Conservation (phyloP, 257 asterid genomes). For the Solanum tarapatanum region DNA sequence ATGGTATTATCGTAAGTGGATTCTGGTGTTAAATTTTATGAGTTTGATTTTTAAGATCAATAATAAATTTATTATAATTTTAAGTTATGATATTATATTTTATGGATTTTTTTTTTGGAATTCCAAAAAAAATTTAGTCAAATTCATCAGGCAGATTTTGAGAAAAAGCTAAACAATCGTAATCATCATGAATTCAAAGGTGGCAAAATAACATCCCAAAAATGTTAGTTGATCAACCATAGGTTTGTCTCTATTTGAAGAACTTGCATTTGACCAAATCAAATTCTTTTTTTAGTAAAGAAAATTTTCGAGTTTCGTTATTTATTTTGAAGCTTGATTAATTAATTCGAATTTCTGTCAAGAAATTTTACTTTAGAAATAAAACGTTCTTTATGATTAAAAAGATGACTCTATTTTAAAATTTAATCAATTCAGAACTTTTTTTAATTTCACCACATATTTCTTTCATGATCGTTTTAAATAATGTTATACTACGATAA, state of each 20-base stretch:
- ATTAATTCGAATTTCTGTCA: neutral
- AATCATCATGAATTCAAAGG: neutral
- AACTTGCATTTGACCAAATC: neutral
- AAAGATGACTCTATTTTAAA: rapidly evolving
- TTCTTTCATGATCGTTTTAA: neutral
- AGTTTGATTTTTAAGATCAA: neutral
- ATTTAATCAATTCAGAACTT: neutral
- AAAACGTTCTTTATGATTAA: no score
- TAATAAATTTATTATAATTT: neutral
- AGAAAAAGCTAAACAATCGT: neutral
- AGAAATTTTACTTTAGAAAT: neutral
- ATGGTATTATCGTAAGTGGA: neutral
- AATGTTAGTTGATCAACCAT: neutral
- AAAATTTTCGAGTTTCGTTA: neutral
- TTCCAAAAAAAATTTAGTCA: neutral
- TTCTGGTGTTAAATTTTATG: neutral
- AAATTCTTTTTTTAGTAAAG: neutral
- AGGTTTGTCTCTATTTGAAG: neutral
- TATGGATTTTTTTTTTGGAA: neutral
- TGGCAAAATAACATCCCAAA: neutral
- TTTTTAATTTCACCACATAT: neutral
- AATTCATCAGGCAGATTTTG: neutral
- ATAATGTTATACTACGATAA: no score
- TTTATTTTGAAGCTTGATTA: neutral
- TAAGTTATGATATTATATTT: neutral